Evolutionary conservation across 805 yeast species (phyloP).

Genomic region (Yarrowia sp.): DNA sequence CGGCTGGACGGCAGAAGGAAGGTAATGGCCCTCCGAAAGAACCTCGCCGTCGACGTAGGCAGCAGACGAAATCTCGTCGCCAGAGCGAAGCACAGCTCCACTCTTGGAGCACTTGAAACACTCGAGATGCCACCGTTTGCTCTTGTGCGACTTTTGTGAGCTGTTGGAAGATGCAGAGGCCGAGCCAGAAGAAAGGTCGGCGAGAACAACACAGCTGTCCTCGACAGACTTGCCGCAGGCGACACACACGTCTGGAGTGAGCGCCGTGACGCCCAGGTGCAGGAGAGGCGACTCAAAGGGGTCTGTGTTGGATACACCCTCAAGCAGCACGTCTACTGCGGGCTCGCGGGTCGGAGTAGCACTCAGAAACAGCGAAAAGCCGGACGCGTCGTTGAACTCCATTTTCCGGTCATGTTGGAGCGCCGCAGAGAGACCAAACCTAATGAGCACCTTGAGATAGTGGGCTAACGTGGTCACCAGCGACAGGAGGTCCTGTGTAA

Average conservation of each 20-base stretch:
- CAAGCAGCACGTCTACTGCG: conserved; percentile 1
- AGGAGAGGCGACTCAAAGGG: conserved; percentile 34
- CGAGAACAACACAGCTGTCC: conserved; percentile 64
- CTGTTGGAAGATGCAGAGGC: not conserved
- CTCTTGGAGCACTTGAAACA: conserved; percentile 62
- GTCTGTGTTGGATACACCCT: not conserved
- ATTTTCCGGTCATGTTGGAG: conserved; percentile 42
- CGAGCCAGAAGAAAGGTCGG: conserved; percentile 36
- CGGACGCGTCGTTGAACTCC: conserved; percentile 39
- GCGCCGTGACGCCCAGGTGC: conserved; percentile 34
- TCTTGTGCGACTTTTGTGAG: not conserved
- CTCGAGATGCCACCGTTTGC: conserved; percentile 70
- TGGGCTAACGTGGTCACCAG: conserved; percentile 91
- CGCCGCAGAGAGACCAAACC: conserved; percentile 76
- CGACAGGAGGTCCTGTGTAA: conserved; percentile 51
- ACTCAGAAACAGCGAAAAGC: not conserved
- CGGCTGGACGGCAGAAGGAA: conserved; percentile 40
- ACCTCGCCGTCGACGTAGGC: not conserved
- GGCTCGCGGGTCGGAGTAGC: not conserved
- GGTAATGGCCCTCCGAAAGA: not conserved
- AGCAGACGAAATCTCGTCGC: not conserved
- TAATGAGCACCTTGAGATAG: conserved; percentile 76
- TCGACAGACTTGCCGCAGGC: conserved; percentile 75
- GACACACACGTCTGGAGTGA: conserved; percentile 70
- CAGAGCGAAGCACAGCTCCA: not conserved